Evolutionary conservation across 2,329 filamentous ascomycete genomes (phyloP).

Genomic region (Alternaria sp.): DNA sequence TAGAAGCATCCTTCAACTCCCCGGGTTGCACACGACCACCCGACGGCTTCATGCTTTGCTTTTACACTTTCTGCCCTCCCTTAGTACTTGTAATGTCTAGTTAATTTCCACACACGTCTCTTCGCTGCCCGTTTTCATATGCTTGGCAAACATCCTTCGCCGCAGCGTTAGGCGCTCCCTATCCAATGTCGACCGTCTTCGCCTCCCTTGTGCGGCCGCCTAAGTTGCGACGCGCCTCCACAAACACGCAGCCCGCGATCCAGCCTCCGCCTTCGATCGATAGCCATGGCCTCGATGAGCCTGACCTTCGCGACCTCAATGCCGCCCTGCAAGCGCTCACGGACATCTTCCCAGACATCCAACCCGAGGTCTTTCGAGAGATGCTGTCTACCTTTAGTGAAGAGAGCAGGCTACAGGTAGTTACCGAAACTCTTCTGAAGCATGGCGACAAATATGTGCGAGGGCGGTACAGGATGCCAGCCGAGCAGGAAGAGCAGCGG

Average conservation of each 20-base stretch:
- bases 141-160: slow-evolving; percentile 5
- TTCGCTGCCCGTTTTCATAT: slow-evolving; percentile 7
- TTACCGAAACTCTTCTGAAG: slow-evolving; percentile 79
- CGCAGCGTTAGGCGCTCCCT: slow-evolving; percentile 16
- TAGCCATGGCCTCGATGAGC: slow-evolving; percentile 55
- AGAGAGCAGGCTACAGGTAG: slow-evolving; percentile 78
- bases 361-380: slow-evolving; percentile 82
- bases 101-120: slow-evolving; percentile 9
- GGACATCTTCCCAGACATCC: slow-evolving; percentile 80
- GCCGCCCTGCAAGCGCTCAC: slow-evolving; percentile 72
- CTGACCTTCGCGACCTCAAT: slow-evolving; percentile 75
- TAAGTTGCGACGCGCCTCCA: slow-evolving; percentile 26
- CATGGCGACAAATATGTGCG: slow-evolving; percentile 74
- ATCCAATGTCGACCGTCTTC: slow-evolving; percentile 47
- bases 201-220: slow-evolving; percentile 45
- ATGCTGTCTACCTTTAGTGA: slow-evolving; percentile 78
- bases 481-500: slow-evolving; percentile 47
- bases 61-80: slow-evolving; percentile 4
- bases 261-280: slow-evolving; percentile 8
- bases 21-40: slow-evolving; percentile 2
- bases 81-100: slow-evolving; percentile 24
- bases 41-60: slow-evolving; percentile 1
- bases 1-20: slow-evolving; percentile 6
- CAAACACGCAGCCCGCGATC: slow-evolving; percentile 16
- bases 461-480: slow-evolving; percentile 63